Percentiles rank a stretch among this genome's conserved stretches.
Evolutionary conservation across 2,329 filamentous ascomycete genomes (phyloP).

Genomic region (Claviceps digitariae): DNA sequence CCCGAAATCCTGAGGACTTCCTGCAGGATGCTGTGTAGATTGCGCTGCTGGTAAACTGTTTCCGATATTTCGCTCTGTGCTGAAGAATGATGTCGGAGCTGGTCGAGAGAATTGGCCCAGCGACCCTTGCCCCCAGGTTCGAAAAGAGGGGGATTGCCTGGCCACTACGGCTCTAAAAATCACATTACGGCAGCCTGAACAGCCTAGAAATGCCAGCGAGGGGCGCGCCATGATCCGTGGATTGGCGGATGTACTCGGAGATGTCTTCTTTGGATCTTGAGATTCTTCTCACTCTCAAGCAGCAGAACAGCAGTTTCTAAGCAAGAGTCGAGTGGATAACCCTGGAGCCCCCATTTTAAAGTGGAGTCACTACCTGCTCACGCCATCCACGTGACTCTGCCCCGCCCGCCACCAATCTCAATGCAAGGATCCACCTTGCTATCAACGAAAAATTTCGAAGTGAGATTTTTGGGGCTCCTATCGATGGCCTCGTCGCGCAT

Average conservation of each 20-base stretch:
- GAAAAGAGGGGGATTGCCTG: slow-evolving; percentile 11
- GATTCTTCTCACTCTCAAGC: background rate
- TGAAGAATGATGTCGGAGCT: slow-evolving; percentile 12
- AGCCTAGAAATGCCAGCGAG: slow-evolving; percentile 15
- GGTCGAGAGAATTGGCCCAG: slow-evolving; percentile 9
- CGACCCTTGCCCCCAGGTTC: slow-evolving; percentile 11
- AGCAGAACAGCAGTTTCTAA: no score
- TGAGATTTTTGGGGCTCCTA: slow-evolving; percentile 6
- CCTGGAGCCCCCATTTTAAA: slow-evolving; percentile 2
- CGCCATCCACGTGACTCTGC: slow-evolving; percentile 7
- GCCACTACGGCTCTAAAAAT: slow-evolving; percentile 17
- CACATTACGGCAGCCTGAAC: slow-evolving; percentile 17
- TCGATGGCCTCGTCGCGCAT: background rate
- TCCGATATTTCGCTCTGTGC: slow-evolving; percentile 8
- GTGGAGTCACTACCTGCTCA: background rate
- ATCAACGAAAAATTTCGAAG: slow-evolving; percentile 17
- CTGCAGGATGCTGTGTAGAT: slow-evolving; percentile 2
- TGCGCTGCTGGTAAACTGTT: slow-evolving; percentile 9
- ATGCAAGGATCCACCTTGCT: background rate
- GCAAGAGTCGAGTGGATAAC: no score
- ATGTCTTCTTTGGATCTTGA: background rate
- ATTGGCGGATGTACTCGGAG: background rate
- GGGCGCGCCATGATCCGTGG: slow-evolving; percentile 19
- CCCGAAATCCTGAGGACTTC: slow-evolving; percentile 17
- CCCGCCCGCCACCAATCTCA: slow-evolving; percentile 3